phyloP scores from a whole-genome alignment of 148 eudicot genomes.

The Salicornia ramosissima region DNA sequence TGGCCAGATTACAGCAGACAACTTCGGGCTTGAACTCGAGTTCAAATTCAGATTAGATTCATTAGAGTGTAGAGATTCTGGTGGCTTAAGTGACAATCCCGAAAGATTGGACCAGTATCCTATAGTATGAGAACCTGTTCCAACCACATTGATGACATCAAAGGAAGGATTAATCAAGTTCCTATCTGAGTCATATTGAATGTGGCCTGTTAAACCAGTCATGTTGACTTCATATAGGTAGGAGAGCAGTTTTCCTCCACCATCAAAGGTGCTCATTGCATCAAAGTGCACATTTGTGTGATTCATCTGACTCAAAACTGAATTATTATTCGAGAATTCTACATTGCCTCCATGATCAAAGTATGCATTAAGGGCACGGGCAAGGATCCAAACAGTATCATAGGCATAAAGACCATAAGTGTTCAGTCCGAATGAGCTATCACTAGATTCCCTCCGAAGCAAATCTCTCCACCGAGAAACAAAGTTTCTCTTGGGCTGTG shows the following conservation, averaged over 20 bases:
- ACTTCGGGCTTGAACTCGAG: conserved; percentile 37
- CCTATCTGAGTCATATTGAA: conserved; percentile 38
- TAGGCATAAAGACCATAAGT: conserved; percentile 70
- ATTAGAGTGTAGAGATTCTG: conserved; percentile 38
- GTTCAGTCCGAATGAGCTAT: conserved; percentile 49
- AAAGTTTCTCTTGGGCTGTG: conserved; percentile 40
- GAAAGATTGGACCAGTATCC: conserved; percentile 77
- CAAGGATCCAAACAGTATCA: conserved; percentile 76
- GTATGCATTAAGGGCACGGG: conserved; percentile 52
- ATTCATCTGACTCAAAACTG: conserved; percentile 46
- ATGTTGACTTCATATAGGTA: conserved; percentile 37
- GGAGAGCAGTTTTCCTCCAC: conserved; percentile 48
- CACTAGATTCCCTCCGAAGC: too few relatives aligned
- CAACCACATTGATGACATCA: conserved; percentile 69
- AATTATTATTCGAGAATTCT: conserved; percentile 39
- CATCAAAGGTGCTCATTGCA: conserved; percentile 56
- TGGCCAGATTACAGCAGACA: conserved; percentile 60
- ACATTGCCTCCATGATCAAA: conserved; percentile 52
- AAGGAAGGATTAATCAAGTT: conserved; percentile 45
- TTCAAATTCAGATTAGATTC: conserved; percentile 23
- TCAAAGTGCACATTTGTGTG: conserved; percentile 41
- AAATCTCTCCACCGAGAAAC: conserved; percentile 45
- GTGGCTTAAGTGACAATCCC: conserved; percentile 58
- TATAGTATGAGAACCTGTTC: conserved; percentile 42
- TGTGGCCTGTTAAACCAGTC: conserved; percentile 58